Evolutionary conservation across 208 protist species (phyloP).

Genomic region (Trypanosomatidae sp.): DNA sequence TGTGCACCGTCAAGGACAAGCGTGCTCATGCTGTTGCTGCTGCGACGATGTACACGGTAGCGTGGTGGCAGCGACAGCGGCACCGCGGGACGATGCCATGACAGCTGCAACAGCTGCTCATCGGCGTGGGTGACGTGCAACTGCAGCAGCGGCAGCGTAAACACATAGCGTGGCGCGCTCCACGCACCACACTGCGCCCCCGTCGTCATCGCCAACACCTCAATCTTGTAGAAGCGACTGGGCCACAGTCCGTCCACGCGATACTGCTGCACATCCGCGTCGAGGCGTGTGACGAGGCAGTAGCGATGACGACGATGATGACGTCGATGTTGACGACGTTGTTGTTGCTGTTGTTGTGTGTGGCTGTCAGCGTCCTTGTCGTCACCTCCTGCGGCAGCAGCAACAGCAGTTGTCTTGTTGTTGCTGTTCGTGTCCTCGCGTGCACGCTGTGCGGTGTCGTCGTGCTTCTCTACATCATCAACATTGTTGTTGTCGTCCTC

Average conservation of each 20-base stretch:
- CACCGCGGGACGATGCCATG: conserved; percentile 25
- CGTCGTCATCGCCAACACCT: conserved; percentile 70
- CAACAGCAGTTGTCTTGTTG: not conserved
- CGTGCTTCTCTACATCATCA: not conserved
- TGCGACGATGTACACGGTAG: not conserved
- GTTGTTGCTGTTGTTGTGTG: too few relatives aligned
- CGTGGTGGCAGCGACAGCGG: conserved; percentile 9
- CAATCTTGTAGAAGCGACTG: conserved; percentile 59
- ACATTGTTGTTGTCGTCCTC: not conserved
- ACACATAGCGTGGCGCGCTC: conserved; percentile 45
- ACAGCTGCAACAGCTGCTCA: conserved; percentile 54
- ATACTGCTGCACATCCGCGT: conserved; percentile 4
- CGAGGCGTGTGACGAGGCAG: conserved; percentile 10
- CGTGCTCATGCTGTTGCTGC: not conserved
- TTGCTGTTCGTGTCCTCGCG: not conserved
- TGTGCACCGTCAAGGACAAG: not conserved
- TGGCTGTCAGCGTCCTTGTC: not conserved
- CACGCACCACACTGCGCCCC: conserved; percentile 67
- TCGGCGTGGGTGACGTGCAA: conserved; percentile 29
- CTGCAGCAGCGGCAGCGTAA: conserved; percentile 54
- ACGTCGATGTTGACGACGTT: too few relatives aligned
- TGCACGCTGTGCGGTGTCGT: not conserved
- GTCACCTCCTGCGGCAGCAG: not conserved
- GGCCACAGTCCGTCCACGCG: conserved; percentile 20
- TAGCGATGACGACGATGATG: too few relatives aligned